Evolutionary conservation across 1,139 yeast species (phyloP).

Genomic region (Nakaseomyces uthaithaninus): DNA sequence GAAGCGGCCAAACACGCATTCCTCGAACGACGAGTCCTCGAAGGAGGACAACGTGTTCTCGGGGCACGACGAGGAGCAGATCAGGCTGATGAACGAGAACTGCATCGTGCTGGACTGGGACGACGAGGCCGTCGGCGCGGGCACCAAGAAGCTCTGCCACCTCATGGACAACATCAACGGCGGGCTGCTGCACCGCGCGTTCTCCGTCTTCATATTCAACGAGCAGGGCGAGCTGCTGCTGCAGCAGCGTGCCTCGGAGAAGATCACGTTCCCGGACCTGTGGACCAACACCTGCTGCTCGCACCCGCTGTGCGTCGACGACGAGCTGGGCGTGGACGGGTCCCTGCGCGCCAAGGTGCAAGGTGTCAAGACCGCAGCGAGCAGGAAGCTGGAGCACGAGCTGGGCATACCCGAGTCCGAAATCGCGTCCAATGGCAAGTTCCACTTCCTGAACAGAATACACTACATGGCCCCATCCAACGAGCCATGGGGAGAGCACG

Average conservation of each 20-base stretch:
- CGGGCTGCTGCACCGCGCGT: slow-evolving; percentile 91
- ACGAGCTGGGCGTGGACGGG: slow-evolving; percentile 57
- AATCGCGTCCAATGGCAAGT: slow-evolving; percentile 32
- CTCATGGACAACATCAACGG: slow-evolving; percentile 75
- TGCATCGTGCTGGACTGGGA: slow-evolving; percentile 88
- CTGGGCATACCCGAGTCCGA: slow-evolving; percentile 75
- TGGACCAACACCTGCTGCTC: slow-evolving; percentile 99
- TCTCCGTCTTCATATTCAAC: slow-evolving; percentile 85
- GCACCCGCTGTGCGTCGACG: slow-evolving; percentile 80
- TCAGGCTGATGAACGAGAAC: slow-evolving; percentile 89
- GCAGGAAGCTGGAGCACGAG: slow-evolving; percentile 85
- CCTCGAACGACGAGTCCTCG: slow-evolving; percentile 18
- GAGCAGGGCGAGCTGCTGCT: slow-evolving; percentile 65
- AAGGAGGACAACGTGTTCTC: slow-evolving; percentile 40
- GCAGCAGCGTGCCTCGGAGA: slow-evolving; percentile 93
- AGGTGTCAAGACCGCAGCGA: slow-evolving; percentile 86
- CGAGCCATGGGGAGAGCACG: slow-evolving; percentile 96
- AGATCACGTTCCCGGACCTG: slow-evolving; percentile 90
- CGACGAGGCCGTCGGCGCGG: slow-evolving; percentile 85
- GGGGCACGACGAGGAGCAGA: slow-evolving; percentile 93
- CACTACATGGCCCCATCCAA: slow-evolving; percentile 83
- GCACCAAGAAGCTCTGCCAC: slow-evolving; percentile 88
- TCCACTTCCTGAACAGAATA: slow-evolving; percentile 82
- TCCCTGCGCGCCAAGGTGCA: slow-evolving; percentile 51
- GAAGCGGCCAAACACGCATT: slow-evolving; percentile 30